Conservation (phyloP, 2,329 filamentous ascomycete genomes). For the Neoascochyta sp. region DNA sequence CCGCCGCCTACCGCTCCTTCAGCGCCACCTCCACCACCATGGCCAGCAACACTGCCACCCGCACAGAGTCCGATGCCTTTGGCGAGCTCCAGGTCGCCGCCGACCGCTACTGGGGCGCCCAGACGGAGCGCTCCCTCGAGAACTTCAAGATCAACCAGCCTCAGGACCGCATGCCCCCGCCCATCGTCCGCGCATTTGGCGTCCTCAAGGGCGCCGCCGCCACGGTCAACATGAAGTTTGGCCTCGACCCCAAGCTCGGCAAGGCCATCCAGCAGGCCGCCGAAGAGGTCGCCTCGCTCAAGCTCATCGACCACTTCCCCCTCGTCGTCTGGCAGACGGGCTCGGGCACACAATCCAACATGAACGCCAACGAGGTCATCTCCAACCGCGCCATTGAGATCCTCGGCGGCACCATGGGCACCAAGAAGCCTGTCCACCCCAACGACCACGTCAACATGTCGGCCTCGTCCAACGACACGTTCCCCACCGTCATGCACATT, state of each 20-base stretch:
- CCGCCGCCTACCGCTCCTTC: constrained; percentile 30
- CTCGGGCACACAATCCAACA: constrained; percentile 98
- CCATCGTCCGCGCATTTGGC: constrained; percentile 88
- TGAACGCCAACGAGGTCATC: constrained; percentile 99
- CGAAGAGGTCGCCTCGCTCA: constrained; percentile 85
- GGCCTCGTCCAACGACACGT: constrained; percentile 97
- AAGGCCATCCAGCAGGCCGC: constrained; percentile 93
- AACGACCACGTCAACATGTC: constrained; percentile 99
- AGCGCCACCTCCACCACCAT: constrained; percentile 31
- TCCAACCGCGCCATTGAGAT: constrained; percentile 99
- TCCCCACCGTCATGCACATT: constrained; percentile 99
- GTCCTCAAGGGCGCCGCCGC: constrained; percentile 96
- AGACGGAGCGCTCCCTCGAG: constrained; percentile 91
- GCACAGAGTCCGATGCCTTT: constrained; percentile 95
- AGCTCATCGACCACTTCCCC: constrained; percentile 95
- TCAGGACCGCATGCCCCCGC: constrained; percentile 94
- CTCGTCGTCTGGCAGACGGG: constrained; percentile 99
- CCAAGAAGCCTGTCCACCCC: constrained; percentile 97
- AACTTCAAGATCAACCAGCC: constrained; percentile 99
- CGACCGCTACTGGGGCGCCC: constrained; percentile 98
- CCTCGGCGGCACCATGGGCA: constrained; percentile 86
- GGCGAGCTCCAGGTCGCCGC: constrained; percentile 88
- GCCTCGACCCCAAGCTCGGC: constrained; percentile 85
- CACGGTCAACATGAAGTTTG: constrained; percentile 90
- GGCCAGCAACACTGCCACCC: constrained; percentile 55